These are phyloP conservation scores for Danielia reshetovae DNA, from an alignment of 805 yeast genomes.

Conservation along the genomic window DNA sequence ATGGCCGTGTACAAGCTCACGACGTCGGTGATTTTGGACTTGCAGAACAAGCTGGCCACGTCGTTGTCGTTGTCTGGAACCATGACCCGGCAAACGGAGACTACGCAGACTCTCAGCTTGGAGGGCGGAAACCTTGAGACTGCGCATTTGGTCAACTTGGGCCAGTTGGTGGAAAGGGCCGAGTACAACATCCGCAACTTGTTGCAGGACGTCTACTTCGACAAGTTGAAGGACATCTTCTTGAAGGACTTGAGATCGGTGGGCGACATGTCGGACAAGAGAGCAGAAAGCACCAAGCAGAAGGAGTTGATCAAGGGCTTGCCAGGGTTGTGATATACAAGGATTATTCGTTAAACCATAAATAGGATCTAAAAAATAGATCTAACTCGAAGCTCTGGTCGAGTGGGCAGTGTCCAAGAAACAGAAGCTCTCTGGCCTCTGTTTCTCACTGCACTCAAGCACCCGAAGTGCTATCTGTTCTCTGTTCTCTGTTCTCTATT, in stretches of 20 bases:
- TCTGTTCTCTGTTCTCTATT: too few relatives aligned
- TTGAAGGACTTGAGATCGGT: slow-evolving; percentile 40
- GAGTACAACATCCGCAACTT: slow-evolving; percentile 84
- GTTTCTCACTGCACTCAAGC: too few relatives aligned
- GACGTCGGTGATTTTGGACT: slow-evolving; percentile 79
- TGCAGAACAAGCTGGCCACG: slow-evolving; percentile 28
- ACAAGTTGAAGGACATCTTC: slow-evolving; percentile 85
- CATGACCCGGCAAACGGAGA: slow-evolving; percentile 78
- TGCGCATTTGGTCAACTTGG: slow-evolving; percentile 82
- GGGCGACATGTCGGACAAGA: slow-evolving; percentile 31
- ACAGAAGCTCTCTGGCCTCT: too few relatives aligned
- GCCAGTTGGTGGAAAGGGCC: slow-evolving; percentile 79
- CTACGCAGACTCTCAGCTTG: slow-evolving; percentile 39
- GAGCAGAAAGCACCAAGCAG: slow-evolving; percentile 29
- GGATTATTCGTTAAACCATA: too few relatives aligned
- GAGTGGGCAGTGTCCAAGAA: too few relatives aligned
- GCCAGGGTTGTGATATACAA: slow-evolving; percentile 30
- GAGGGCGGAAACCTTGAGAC: slow-evolving; percentile 41
- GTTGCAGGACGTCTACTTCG: slow-evolving; percentile 91
- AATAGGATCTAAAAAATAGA: too few relatives aligned
- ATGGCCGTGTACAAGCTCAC: slow-evolving; percentile 66
- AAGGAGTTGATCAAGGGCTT: slow-evolving; percentile 37
- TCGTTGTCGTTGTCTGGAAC: slow-evolving; percentile 64
- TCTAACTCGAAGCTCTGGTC: too few relatives aligned
- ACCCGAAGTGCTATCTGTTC: too few relatives aligned